Evolutionary conservation across 176 grass and related monocot genomes (phyloP), one percentile per base, ranked within the genome.

Genomic region (Avena sativa): DNA sequence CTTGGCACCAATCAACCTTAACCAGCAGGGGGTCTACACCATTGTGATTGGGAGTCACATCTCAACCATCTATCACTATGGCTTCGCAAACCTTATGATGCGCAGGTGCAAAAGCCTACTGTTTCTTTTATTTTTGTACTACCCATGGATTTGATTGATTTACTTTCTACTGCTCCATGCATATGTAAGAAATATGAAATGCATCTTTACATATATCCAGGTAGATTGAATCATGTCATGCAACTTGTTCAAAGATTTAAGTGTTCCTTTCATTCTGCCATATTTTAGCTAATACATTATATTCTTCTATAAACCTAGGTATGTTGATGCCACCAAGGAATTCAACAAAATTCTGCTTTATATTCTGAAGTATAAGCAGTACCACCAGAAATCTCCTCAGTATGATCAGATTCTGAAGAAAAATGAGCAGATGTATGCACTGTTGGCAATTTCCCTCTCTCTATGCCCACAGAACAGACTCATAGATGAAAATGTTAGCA

Each of bases 351-450:
- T 99, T 74, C 92, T 99, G 47, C 85, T 96, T 2, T 96, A 99
- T 83, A 94, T 99, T 86, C 81, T 99, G 36, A 99, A 96, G 88
- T 96, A 87, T 76, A 99, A 96, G 76, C 97, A 99, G 69, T 99
- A 93, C 84, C 97, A 99, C 72, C 94, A 96, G 76, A 99, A 96
- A 59, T 96, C 97, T 9, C 90, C 97, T 55, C 97, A 99, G 59
- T 99, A 96, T 80, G 97, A 98, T 79, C 95, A 98, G 81, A 95
- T 98, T 80, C 76, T 98, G 13, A 98, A 98, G 89, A 98, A 98
- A 92, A 99, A 99, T 65, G 97, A 99, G 83, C 97, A 99, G 85
- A 99, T 99, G 97, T 96, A 99, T 83, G 94, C 97, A 2, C 60
- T 96, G 44, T 82, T 99, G 76, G 94, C 97, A 85, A 89, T 99